These are phyloP conservation scores for Pyrenopolyporus hunteri DNA, from an alignment of 495 filamentous ascomycete species.

Conservation along the genomic window DNA sequence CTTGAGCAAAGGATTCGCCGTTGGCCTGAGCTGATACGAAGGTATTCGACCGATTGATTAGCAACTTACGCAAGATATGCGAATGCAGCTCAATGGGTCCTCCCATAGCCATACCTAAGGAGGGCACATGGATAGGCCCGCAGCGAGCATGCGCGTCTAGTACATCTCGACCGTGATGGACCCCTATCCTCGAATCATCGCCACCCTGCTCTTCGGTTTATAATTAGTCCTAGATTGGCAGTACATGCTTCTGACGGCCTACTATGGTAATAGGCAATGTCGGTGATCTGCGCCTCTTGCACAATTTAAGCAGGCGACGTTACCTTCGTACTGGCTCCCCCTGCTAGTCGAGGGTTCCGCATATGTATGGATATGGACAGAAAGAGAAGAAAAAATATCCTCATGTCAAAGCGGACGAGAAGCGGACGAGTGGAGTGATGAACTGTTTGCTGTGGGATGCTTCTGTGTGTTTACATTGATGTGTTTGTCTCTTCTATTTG, in stretches of 20 bases:
- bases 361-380: conserved; percentile 5
- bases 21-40: conserved; percentile 24
- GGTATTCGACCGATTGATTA: conserved; percentile 34
- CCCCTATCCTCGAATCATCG: conserved; percentile 23
- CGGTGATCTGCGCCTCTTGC: conserved; percentile 25
- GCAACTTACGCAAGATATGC: conserved; percentile 29
- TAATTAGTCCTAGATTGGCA: conserved; percentile 5
- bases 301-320: conserved; percentile 27
- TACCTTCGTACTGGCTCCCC: conserved; percentile 21
- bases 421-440: neutral
- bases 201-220: conserved; percentile 18
- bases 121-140: conserved; percentile 14
- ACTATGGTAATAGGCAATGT: conserved; percentile 29
- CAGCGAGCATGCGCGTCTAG: conserved; percentile 16
- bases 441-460: conserved; percentile 16
- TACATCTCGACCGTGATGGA: conserved; percentile 14
- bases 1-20: conserved; percentile 16
- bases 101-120: conserved; percentile 23
- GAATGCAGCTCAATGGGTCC: conserved; percentile 33
- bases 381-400: too few species aligned
- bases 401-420: conserved; percentile 3
- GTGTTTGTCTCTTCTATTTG: conserved; percentile 4
- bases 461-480: neutral
- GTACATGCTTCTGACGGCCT: conserved; percentile 5
- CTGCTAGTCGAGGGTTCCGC: conserved; percentile 13